Base-by-base conservation (phyloP, 148 eudicot genomes). In the Rhododendron williamsianum region DNA sequence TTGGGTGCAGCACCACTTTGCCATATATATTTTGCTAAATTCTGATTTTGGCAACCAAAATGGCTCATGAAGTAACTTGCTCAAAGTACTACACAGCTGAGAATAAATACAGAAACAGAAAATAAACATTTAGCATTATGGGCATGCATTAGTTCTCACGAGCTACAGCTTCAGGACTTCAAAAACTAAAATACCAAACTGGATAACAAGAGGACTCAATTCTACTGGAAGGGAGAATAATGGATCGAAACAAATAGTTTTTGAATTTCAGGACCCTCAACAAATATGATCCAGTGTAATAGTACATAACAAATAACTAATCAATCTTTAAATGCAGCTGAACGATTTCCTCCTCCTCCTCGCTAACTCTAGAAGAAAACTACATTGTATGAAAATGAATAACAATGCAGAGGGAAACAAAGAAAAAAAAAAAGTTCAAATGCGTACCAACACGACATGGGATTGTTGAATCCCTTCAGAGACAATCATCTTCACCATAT, bases 311-410 rank as follows among this genome's bases (percentile, higher is more conserved):
- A 81, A 18, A 84, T 60, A 65, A 46, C 82, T 82, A 87, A 41
- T 45, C 85, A 77, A 63, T 23, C 74, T 33, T 82, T 27, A 23
- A 38, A 13, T 27, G 80, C 80, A 71, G 84, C 56, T 80, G 76
- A 82, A 78, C 23, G 27, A 83, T 45, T 67, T 82, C 88, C 82
- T 84, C 89, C 18, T 71, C 76, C 76, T 63, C 77, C 86, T 85
- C 77, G 18, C 81, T 79, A 84, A 48, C 89, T 81, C 87, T 80
- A 73, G 89, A 84, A 73, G 89, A 84, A 87, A 80, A 86, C 89
- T 78, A 86, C 86, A 80, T 89, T 86, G 76, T 76, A 83, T 86
- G 86, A 86, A 89, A 86, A 81, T 78, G 89, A 89, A 90, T 87
- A 83, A 63, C 85, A 90, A 86, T 81, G 88, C 81, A 85, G 86